Evolutionary conservation across 495 filamentous ascomycete species (phyloP).

Genomic region (Penicillium herquei): DNA sequence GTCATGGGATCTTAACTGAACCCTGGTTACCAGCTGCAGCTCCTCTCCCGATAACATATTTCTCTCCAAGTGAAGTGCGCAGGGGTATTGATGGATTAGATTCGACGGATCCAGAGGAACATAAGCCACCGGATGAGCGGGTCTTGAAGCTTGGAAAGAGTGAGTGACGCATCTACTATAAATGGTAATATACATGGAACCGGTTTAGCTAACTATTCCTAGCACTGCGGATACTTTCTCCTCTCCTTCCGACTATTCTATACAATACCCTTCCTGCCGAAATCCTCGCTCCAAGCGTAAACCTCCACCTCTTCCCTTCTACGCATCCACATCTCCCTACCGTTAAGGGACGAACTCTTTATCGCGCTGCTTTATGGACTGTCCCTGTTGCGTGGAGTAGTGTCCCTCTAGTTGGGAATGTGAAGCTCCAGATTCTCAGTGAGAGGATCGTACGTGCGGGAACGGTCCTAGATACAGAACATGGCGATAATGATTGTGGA

Average conservation of each 20-base stretch:
- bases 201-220: background rate
- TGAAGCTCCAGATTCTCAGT: constrained; percentile 78
- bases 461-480: constrained; percentile 33
- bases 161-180: constrained; percentile 32
- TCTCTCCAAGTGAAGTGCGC: constrained; percentile 22
- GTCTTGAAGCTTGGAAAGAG: constrained; percentile 89
- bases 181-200: background rate
- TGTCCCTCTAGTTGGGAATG: constrained; percentile 84
- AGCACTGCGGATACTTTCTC: constrained; percentile 86
- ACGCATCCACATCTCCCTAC: constrained; percentile 94
- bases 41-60: constrained; percentile 19
- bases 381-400: constrained; percentile 93
- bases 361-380: constrained; percentile 92
- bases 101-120: constrained; percentile 14
- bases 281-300: constrained; percentile 85
- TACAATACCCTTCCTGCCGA: constrained; percentile 77
- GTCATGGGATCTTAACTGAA: constrained; percentile 31
- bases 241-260: constrained; percentile 80
- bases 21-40: constrained; percentile 22
- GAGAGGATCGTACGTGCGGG: constrained; percentile 74
- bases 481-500: constrained; percentile 37
- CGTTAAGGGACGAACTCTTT: constrained; percentile 84
- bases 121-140: constrained; percentile 67
- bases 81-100: constrained; percentile 17
- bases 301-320: constrained; percentile 93